Conservation (phyloP, 306 rosid genomes). For the Gleditsia sinensis region DNA sequence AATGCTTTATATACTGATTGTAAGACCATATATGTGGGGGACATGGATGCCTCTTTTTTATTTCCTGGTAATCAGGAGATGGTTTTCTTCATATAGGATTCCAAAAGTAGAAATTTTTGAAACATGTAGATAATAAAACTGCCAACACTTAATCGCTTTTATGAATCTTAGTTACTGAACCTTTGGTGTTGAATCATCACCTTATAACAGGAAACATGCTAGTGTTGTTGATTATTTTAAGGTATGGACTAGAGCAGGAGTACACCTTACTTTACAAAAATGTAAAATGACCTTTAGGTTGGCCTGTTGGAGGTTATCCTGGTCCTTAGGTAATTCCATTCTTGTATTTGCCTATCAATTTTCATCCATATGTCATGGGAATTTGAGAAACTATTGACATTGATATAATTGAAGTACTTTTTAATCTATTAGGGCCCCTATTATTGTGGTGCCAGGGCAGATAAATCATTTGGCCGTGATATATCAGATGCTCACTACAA, state of each 20-base stretch:
- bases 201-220: conserved; percentile 25
- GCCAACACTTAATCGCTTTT: not conserved
- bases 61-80: conserved; percentile 37
- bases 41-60: conserved; percentile 38
- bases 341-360: not conserved
- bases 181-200: conserved; percentile 32
- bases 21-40: too few relatives aligned
- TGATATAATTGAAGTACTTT: conserved; percentile 4
- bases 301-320: conserved; percentile 98
- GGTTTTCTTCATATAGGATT: conserved; percentile 44
- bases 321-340: conserved; percentile 88
- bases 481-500: conserved; percentile 99
- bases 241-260: conserved; percentile 99
- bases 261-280: conserved; percentile 89
- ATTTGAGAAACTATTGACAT: not conserved
- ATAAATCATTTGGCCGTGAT: conserved; percentile 98
- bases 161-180: conserved; percentile 23
- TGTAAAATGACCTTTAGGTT: conserved; percentile 97
- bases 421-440: conserved; percentile 82
- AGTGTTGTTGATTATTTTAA: conserved; percentile 44
- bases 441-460: conserved; percentile 94
- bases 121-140: conserved; percentile 18
- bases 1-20: conserved; percentile 55
- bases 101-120: too few relatives aligned
- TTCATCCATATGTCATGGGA: conserved; percentile 23